These are phyloP conservation scores for Dentipellis sp. DNA, from an alignment of 768 basidiomycete species.

Conservation along the genomic window DNA sequence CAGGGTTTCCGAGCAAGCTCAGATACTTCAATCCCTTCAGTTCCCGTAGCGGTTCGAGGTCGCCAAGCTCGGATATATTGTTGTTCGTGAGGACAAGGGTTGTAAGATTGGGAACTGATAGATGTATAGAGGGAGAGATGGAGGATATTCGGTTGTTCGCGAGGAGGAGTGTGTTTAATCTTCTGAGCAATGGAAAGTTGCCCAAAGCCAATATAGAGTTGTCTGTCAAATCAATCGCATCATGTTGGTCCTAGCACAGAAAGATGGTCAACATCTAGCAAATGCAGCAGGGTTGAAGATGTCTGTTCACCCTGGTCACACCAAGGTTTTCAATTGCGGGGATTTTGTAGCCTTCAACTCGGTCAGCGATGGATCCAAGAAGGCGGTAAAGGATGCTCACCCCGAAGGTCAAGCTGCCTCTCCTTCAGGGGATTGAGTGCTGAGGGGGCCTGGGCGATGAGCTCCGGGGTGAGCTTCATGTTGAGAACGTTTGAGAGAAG, in stretches of 20 bases:
- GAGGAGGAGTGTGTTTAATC: slow-evolving; percentile 74
- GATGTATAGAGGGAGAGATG: slow-evolving; percentile 74
- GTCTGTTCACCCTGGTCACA: slow-evolving; percentile 64
- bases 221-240: slow-evolving; percentile 90
- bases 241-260: slow-evolving; percentile 71
- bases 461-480: slow-evolving; percentile 93
- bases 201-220: slow-evolving; percentile 76
- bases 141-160: slow-evolving; percentile 85
- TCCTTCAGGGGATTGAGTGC: slow-evolving; percentile 79
- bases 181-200: slow-evolving; percentile 81
- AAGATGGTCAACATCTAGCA: not conserved
- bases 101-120: slow-evolving; percentile 77
- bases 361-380: slow-evolving; percentile 2
- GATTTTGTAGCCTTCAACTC: slow-evolving; percentile 73
- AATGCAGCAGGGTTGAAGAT: slow-evolving; percentile 8
- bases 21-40: slow-evolving; percentile 67
- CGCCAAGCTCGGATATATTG: slow-evolving; percentile 69
- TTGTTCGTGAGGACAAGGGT: slow-evolving; percentile 83
- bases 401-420: slow-evolving; percentile 86
- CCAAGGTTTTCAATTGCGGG: slow-evolving; percentile 95
- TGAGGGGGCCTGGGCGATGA: slow-evolving; percentile 74
- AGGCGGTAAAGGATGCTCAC: slow-evolving; percentile 29
- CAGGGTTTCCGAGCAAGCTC: slow-evolving; percentile 74
- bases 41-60: slow-evolving; percentile 77
- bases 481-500: slow-evolving; percentile 10